Evolutionary conservation across 441 rosid genomes (phyloP).

Genomic region (Sinapis alba): DNA sequence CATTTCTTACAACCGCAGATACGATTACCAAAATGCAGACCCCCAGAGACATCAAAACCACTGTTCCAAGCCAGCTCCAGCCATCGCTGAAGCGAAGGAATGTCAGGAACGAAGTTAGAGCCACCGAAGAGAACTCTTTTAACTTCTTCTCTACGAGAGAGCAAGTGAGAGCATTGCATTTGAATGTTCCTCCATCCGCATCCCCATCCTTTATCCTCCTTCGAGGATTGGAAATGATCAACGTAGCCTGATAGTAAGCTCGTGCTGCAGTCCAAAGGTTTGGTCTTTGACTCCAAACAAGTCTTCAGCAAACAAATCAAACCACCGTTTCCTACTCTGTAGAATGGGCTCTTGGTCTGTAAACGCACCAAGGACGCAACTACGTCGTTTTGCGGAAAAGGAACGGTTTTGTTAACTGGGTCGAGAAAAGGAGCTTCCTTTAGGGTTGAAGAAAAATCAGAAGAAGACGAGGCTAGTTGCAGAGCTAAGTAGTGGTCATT

Average conservation of each 20-base stretch:
- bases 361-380: slow-evolving; percentile 45
- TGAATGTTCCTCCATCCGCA: slow-evolving; percentile 92
- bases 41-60: slow-evolving; percentile 71
- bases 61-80: slow-evolving; percentile 80
- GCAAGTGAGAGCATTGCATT: slow-evolving; percentile 75
- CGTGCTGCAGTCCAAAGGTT: slow-evolving; percentile 27
- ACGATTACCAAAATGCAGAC: slow-evolving; percentile 55
- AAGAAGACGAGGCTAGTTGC: slow-evolving; percentile 44
- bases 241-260: slow-evolving; percentile 55
- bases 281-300: slow-evolving; percentile 46
- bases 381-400: slow-evolving; percentile 22
- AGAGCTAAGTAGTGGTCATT: slow-evolving; percentile 45
- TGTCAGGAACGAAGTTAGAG: slow-evolving; percentile 73
- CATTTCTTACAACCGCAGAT: slow-evolving; percentile 56
- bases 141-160: slow-evolving; percentile 52
- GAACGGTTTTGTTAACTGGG: slow-evolving; percentile 7
- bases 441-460: neutral
- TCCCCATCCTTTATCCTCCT: slow-evolving; percentile 75
- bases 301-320: slow-evolving; percentile 53
- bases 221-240: slow-evolving; percentile 67
- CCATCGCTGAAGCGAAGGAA: slow-evolving; percentile 71
- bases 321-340: slow-evolving; percentile 55
- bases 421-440: neutral
- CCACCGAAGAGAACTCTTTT: slow-evolving; percentile 62
- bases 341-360: slow-evolving; percentile 50